phyloP scores from a whole-genome alignment of 768 basidiomycete genomes.

The Boletus pseudo-olivaceus region DNA sequence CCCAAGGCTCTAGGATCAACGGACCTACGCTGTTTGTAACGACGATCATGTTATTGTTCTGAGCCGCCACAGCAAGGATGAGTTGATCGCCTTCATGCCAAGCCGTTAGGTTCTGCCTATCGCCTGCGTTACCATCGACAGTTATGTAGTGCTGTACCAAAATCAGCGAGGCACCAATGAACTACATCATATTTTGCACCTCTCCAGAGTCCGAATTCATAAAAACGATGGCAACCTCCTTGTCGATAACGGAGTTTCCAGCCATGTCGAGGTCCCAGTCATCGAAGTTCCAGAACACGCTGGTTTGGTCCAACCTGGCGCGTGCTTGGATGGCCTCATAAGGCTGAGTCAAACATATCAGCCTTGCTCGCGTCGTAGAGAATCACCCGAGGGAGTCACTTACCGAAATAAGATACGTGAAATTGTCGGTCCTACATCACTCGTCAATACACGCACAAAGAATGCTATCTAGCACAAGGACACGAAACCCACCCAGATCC shows the following conservation, averaged over 20 bases:
- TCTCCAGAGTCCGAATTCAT: neutral
- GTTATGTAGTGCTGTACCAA: neutral
- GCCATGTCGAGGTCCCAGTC: neutral
- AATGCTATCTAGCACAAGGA: neutral
- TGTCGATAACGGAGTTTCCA: neutral
- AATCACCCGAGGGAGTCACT: neutral
- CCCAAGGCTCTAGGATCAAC: neutral
- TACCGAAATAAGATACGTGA: neutral
- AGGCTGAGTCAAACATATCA: neutral
- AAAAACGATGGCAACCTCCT: neutral
- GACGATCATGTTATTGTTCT: neutral
- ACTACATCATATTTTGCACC: neutral
- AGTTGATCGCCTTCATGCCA: neutral
- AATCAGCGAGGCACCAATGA: neutral
- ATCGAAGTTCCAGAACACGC: neutral
- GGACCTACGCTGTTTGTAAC: neutral
- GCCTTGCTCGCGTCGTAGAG: neutral
- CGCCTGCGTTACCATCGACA: neutral
- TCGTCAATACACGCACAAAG: neutral
- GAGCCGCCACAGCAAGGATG: neutral
- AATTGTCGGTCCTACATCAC: neutral
- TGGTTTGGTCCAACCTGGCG: neutral
- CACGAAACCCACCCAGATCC: neutral
- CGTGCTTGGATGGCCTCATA: neutral
- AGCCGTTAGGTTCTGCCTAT: no score